phyloP scores from a whole-genome alignment of 768 basidiomycete species.

The Scleroderma citrinum region DNA sequence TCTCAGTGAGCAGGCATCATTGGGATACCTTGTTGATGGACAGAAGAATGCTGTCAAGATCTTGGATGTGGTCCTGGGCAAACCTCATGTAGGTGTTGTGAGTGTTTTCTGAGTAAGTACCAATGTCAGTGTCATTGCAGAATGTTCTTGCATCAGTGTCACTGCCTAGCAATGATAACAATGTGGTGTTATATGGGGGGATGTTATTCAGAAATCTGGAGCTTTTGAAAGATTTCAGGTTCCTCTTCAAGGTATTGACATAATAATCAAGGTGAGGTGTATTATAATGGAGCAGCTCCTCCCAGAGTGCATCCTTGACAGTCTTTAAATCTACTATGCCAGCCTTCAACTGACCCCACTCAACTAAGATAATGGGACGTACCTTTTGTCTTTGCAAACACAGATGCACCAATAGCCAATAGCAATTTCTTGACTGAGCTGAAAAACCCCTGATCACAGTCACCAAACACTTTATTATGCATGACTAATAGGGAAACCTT shows the following conservation, averaged over 20 bases:
- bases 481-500: not conserved
- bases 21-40: not conserved
- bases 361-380: not conserved
- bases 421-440: not conserved
- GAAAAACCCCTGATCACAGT: not conserved
- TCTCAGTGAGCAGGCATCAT: not conserved
- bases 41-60: not conserved
- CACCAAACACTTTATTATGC: not conserved
- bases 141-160: not conserved
- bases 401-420: not conserved
- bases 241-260: not conserved
- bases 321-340: not conserved
- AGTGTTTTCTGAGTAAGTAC: not conserved
- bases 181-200: not conserved
- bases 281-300: not conserved
- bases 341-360: not conserved
- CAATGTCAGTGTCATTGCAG: not conserved
- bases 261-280: not conserved
- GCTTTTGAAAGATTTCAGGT: not conserved
- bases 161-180: not conserved
- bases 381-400: not conserved
- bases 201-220: not conserved
- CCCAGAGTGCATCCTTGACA: not conserved
- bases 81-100: conserved; percentile 1
- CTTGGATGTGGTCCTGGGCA: not conserved